A percentile compares a stretch with the other conserved stretches of the same genome.
phyloP scores from a whole-genome alignment of 306 rosid species.

The Dalbergia cochinchinensis region DNA sequence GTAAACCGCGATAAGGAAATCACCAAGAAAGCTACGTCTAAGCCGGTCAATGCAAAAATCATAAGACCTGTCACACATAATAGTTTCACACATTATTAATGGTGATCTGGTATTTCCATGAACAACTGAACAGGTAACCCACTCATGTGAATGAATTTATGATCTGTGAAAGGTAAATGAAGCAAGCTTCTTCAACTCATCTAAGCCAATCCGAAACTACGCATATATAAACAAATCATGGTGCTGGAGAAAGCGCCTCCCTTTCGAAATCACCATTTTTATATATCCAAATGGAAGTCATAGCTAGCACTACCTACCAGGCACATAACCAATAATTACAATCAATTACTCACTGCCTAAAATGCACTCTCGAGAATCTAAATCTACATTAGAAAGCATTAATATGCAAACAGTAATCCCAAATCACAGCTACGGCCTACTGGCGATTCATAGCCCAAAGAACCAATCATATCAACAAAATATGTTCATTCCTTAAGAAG shows the following conservation, averaged over 20 bases:
- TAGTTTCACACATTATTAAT: constrained; percentile 10
- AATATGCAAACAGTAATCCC: neutral
- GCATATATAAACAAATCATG: neutral
- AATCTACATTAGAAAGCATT: too few relatives aligned
- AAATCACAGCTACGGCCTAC: neutral
- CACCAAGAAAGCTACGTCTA: constrained; percentile 19
- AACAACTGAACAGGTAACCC: neutral
- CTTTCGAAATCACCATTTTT: neutral
- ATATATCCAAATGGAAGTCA: neutral
- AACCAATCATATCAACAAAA: neutral
- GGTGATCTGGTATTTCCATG: constrained; percentile 43
- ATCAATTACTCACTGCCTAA: neutral
- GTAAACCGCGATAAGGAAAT: constrained; percentile 31
- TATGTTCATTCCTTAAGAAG: too few relatives aligned
- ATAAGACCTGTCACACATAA: constrained; percentile 19
- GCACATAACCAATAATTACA: too few relatives aligned
- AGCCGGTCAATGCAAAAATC: constrained; percentile 23
- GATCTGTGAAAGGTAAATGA: neutral
- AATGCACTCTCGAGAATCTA: neutral
- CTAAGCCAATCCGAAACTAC: neutral
- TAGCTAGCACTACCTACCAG: too few relatives aligned
- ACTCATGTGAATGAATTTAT: constrained; percentile 36
- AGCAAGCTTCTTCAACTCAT: constrained; percentile 16
- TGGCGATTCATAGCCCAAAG: neutral
- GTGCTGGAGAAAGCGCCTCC: neutral